These are phyloP conservation scores for Hygrocybe punicea DNA, from an alignment of 768 basidiomycete genomes.

Conservation along the genomic window DNA sequence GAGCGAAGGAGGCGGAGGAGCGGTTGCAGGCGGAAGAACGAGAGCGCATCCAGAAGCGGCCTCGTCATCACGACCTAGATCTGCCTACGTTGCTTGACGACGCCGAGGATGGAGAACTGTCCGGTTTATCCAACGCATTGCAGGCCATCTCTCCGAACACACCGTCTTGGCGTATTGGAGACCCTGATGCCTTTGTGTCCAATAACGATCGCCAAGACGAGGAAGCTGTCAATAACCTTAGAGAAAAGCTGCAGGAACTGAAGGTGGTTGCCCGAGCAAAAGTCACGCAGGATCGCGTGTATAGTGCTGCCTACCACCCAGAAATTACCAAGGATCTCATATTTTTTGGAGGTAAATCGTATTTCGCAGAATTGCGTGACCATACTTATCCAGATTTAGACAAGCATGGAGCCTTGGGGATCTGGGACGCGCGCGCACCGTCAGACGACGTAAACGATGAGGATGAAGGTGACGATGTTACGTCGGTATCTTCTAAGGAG, in stretches of 20 bases:
- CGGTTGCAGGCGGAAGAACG: slow-evolving; percentile 59
- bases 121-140: slow-evolving; percentile 46
- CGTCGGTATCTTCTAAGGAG: slow-evolving; percentile 42
- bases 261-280: slow-evolving; percentile 76
- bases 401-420: slow-evolving; percentile 77
- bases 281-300: slow-evolving; percentile 70
- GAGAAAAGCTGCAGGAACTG: slow-evolving; percentile 50
- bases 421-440: slow-evolving; percentile 81
- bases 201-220: slow-evolving; percentile 45
- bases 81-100: slow-evolving; percentile 54
- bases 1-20: slow-evolving; percentile 58
- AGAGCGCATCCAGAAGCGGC: slow-evolving; percentile 59
- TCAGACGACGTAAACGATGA: slow-evolving; percentile 49
- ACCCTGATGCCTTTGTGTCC: slow-evolving; percentile 52
- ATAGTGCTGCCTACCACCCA: slow-evolving; percentile 78
- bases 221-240: slow-evolving; percentile 50
- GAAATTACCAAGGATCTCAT: slow-evolving; percentile 75
- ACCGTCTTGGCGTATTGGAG: slow-evolving; percentile 40
- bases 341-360: slow-evolving; percentile 72
- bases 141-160: slow-evolving; percentile 35
- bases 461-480: slow-evolving; percentile 60
- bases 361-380: neutral
- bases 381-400: slow-evolving; percentile 43
- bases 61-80: slow-evolving; percentile 65
- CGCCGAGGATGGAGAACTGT: slow-evolving; percentile 46